phyloP scores from a whole-genome alignment of 768 basidiomycete species.

The Coprinopsis cinerea region DNA sequence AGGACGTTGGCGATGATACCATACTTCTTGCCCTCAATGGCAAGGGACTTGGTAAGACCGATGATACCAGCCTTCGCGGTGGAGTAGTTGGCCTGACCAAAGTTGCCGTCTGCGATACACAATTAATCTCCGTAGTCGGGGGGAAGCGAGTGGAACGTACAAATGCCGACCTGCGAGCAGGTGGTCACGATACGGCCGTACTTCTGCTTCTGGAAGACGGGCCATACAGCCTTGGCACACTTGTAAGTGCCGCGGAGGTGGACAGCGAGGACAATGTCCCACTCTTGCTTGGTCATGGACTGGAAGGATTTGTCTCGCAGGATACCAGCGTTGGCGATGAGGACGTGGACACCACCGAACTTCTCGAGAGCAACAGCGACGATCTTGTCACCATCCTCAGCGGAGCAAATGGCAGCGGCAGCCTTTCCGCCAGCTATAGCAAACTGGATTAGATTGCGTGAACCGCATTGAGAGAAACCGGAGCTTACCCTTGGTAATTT shows the following conservation, averaged over 20 bases:
- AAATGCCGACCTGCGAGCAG: conserved; percentile 88
- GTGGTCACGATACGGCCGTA: conserved; percentile 95
- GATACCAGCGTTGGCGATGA: conserved; percentile 92
- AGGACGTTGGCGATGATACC: conserved; percentile 86
- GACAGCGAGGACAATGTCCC: conserved; percentile 87
- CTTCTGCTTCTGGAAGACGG: conserved; percentile 93
- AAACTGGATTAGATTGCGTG: neutral
- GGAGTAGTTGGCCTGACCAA: conserved; percentile 93
- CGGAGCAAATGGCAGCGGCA: conserved; percentile 73
- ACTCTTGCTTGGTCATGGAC: conserved; percentile 85
- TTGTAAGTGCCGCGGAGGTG: conserved; percentile 91
- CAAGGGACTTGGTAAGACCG: conserved; percentile 84
- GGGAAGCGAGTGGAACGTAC: conserved; percentile 41
- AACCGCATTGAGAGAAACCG: neutral
- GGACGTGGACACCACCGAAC: conserved; percentile 83
- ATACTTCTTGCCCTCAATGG: conserved; percentile 88
- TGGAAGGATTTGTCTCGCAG: conserved; percentile 90
- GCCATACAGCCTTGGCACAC: conserved; percentile 95
- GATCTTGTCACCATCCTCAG: conserved; percentile 87
- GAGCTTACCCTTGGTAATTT: conserved; percentile 66
- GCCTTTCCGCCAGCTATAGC: conserved; percentile 83
- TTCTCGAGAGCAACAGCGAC: conserved; percentile 82
- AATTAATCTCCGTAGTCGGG: conserved; percentile 1
- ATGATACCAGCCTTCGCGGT: conserved; percentile 92
- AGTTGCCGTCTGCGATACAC: conserved; percentile 72